Evolutionary conservation across 2,329 filamentous ascomycete genomes (phyloP), one percentile per base, ranked within the genome.

Genomic region (Dactylellina cionopaga): DNA sequence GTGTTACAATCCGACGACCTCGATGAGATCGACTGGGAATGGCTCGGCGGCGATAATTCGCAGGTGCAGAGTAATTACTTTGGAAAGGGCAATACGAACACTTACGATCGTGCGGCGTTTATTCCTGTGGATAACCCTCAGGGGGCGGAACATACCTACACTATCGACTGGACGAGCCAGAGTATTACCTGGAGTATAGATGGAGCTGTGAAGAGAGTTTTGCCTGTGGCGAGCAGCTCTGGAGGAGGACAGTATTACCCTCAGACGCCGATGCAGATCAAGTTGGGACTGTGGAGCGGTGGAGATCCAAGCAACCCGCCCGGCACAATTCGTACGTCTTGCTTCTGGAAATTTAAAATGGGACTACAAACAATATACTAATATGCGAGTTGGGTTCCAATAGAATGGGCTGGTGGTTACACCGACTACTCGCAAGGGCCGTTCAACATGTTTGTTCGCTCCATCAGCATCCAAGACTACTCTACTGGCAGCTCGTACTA

Each of bases 41-140:
- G 93, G 92, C 86, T 99, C 22, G 95, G 95, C 66, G 88, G 89
- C 62, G 86, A 91, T 78, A 82, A 85, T 75, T 83, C 84, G 65
- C 85, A 96, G 80, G 91, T 96, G n/a, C 95, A 99, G 81, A 90
- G 89, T 76, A 99, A 99, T 82, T 99, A 96, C 82, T 99, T 99
- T 77, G 92, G 92, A 80, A 96, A 98, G 81, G 95, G 94, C 58
- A 85, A 91, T 76, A 93, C 92, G 0, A 89, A 86, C 27, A 86
- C 86, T n/a, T 96, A 94, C 83, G 92, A 96, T 82, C 90, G 95
- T 63, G 93, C 92, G 74, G 89, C 90, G 68, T 93, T 92, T 80
- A 91, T 96, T 80, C 82, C 87, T 3, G 83, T 88, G 78, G 75
- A 83, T 74, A 82, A 85, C 77, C 95, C 90, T 74, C 92, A 96